A percentile compares a stretch with the other conserved stretches of the same genome.
These are phyloP conservation scores for Dactylellina cionopaga DNA, from an alignment of 2,329 filamentous ascomycete species.

Conservation along the genomic window DNA sequence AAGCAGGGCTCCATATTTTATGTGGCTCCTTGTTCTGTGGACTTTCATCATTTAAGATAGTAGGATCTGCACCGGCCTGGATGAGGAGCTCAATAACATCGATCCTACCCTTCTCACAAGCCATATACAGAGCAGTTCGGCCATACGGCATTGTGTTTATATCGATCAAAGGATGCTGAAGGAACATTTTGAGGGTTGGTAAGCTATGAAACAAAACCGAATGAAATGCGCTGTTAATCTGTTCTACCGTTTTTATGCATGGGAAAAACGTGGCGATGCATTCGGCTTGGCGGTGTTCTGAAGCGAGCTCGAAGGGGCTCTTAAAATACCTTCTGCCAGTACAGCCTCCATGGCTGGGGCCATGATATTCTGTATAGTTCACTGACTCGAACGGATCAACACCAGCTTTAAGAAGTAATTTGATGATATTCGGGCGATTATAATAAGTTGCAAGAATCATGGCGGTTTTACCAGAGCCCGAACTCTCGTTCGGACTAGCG, in stretches of 20 bases:
- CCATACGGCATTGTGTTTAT: conserved; percentile 56
- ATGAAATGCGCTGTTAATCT: conserved; percentile 56
- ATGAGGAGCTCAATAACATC: conserved; percentile 57
- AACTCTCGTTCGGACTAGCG: conserved; percentile 55
- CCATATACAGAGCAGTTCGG: conserved; percentile 54
- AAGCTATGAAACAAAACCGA: conserved; percentile 55
- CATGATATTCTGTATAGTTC: not conserved
- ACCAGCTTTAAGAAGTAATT: conserved; percentile 59
- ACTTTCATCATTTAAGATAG: conserved; percentile 45
- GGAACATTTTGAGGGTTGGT: conserved; percentile 57
- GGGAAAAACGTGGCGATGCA: conserved; percentile 57
- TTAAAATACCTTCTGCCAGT: not conserved
- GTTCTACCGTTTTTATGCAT: conserved; percentile 54
- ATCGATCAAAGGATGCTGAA: conserved; percentile 58
- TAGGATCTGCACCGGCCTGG: conserved; percentile 59
- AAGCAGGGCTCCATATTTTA: not conserved
- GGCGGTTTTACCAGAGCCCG: conserved; percentile 58
- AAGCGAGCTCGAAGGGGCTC: too few species aligned
- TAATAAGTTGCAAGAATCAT: conserved; percentile 59
- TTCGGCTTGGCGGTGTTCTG: conserved; percentile 26
- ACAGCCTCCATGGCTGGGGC: too few species aligned
- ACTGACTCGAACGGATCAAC: conserved; percentile 57
- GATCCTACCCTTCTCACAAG: conserved; percentile 40
- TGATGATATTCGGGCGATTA: conserved; percentile 58
- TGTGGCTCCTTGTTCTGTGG: not conserved